These are phyloP conservation scores for Candida andamanensis DNA, from an alignment of 805 yeast species.

Conservation along the genomic window DNA sequence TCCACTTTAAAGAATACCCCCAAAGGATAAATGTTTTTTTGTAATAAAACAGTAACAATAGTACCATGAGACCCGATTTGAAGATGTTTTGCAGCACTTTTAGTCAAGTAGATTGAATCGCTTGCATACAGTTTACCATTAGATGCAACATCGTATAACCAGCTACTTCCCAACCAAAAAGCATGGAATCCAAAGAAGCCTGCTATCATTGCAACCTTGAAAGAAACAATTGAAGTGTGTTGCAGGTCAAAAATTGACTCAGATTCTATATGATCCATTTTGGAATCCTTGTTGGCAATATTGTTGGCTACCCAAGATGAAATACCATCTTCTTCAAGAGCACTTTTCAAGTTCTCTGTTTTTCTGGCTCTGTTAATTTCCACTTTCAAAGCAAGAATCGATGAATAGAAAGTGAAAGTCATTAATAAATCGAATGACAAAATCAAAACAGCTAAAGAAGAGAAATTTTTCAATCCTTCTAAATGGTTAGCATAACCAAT, in stretches of 20 bases:
- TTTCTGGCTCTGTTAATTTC: constrained; percentile 85
- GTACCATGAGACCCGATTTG: constrained; percentile 45
- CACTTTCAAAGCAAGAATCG: constrained; percentile 79
- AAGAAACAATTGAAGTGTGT: constrained; percentile 39
- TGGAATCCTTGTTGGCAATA: constrained; percentile 48
- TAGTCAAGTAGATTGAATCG: constrained; percentile 16
- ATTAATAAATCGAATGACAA: constrained; percentile 66
- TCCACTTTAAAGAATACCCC: constrained; percentile 55
- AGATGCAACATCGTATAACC: constrained; percentile 44
- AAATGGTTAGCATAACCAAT: constrained; percentile 61
- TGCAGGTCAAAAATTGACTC: constrained; percentile 19
- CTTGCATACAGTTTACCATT: constrained; percentile 5
- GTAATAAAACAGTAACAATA: constrained; percentile 53
- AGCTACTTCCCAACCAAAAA: constrained; percentile 64
- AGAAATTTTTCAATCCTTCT: constrained; percentile 74
- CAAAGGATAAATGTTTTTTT: constrained; percentile 54
- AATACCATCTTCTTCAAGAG: constrained; percentile 90
- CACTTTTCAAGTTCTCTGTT: constrained; percentile 68
- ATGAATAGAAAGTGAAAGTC: constrained; percentile 76
- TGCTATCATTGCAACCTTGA: constrained; percentile 56
- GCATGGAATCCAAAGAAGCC: constrained; percentile 60
- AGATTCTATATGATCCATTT: constrained; percentile 20
- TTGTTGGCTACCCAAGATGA: constrained; percentile 63
- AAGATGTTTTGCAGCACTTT: constrained; percentile 39
- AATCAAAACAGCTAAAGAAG: constrained; percentile 66